Conservation (phyloP, 177 flowering plant species). For the Vitis hybrid region DNA sequence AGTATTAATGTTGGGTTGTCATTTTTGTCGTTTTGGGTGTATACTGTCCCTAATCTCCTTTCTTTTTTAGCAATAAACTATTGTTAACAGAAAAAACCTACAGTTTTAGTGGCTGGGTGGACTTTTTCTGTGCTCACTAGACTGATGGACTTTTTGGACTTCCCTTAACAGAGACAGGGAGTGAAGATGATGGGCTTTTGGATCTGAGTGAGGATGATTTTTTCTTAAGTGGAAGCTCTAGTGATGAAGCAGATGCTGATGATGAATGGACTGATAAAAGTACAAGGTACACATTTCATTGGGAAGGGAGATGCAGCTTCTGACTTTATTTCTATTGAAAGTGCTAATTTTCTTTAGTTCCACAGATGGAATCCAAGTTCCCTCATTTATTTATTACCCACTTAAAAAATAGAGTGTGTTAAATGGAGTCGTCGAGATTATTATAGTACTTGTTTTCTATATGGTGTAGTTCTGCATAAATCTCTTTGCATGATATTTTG, state of each 20-base stretch:
- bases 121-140: neutral
- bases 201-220: constrained; percentile 94
- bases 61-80: neutral
- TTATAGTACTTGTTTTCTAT: no score
- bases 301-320: neutral
- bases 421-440: no score
- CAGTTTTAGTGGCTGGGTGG: no score
- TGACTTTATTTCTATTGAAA: neutral
- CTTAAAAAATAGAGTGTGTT: no score
- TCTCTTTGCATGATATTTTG: neutral
- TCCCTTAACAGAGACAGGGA: constrained; percentile 80
- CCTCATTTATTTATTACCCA: no score
- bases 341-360: neutral
- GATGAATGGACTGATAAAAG: constrained; percentile 97
- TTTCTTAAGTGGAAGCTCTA: constrained; percentile 81
- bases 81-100: neutral
- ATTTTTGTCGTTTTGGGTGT: neutral
- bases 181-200: constrained; percentile 93
- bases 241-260: constrained; percentile 97
- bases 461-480: neutral
- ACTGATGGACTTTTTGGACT: constrained; percentile 4
- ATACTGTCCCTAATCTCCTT: constrained; percentile 6
- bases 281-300: constrained; percentile 46
- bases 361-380: no score
- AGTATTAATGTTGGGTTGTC: no score